Conservation (phyloP, 1,284 basidiomycete genomes). For the Inonotus hispidus region DNA sequence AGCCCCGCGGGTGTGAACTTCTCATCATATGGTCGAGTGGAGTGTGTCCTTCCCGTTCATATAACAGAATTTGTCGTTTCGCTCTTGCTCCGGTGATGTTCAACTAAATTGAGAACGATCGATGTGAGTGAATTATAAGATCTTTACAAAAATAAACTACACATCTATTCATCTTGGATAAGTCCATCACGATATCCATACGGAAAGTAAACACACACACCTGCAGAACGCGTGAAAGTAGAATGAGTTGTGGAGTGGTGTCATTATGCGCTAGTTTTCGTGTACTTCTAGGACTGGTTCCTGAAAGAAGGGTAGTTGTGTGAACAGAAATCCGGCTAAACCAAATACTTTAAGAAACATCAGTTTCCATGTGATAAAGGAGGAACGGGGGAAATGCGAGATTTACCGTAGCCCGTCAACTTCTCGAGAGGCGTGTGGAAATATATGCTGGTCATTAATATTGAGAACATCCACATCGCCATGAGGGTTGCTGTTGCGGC, state of each 20-base stretch:
- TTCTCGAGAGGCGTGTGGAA: constrained; percentile 91
- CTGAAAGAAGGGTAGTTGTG: constrained; percentile 26
- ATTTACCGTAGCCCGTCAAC: constrained; percentile 74
- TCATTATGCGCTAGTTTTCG: background rate
- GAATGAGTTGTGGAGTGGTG: background rate
- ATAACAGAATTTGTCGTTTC: background rate
- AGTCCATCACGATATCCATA: background rate
- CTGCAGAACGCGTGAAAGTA: too few relatives aligned
- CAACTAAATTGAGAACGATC: background rate
- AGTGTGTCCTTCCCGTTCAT: background rate
- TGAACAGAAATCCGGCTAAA: constrained; percentile 31
- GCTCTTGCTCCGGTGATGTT: background rate
- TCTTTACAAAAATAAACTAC: background rate
- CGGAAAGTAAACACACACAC: background rate
- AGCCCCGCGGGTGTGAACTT: background rate
- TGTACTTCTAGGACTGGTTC: background rate
- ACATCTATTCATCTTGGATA: background rate
- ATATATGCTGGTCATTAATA: constrained; percentile 80
- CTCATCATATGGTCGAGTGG: background rate
- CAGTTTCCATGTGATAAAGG: constrained; percentile 8
- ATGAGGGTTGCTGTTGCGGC: constrained; percentile 46
- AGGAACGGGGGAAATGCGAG: background rate
- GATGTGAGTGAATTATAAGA: background rate
- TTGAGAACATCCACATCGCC: constrained; percentile 69
- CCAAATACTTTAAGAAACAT: constrained; percentile 32